A percentile compares a stretch with the other conserved stretches of the same genome.
These are phyloP conservation scores for Iberis pinnata DNA, from an alignment of 345 rosid species.

Conservation along the genomic window DNA sequence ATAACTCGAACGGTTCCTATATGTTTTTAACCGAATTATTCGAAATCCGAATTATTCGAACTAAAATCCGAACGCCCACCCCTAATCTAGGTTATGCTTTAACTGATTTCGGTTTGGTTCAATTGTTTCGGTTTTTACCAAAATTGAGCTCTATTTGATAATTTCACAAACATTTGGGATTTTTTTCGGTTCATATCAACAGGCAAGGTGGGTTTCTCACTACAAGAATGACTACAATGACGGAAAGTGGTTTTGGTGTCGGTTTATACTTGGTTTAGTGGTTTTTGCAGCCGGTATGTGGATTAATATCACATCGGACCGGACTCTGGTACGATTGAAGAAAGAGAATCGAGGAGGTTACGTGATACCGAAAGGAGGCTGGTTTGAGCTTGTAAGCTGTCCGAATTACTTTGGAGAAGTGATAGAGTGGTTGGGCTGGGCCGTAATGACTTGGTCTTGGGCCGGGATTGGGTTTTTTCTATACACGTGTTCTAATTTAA, in stretches of 20 bases:
- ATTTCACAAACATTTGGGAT: too few relatives aligned
- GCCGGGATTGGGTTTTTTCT: constrained; percentile 69
- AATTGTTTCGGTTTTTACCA: neutral
- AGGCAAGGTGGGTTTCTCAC: constrained; percentile 72
- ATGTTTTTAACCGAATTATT: too few relatives aligned
- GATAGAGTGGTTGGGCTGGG: constrained; percentile 86
- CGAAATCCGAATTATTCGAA: too few relatives aligned
- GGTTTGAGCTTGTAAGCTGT: constrained; percentile 77
- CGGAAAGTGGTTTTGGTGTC: constrained; percentile 50
- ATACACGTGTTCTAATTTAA: constrained; percentile 64
- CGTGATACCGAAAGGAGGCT: constrained; percentile 69
- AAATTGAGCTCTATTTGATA: too few relatives aligned
- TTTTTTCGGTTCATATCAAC: too few relatives aligned
- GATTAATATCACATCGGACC: constrained; percentile 64
- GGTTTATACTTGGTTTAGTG: constrained; percentile 40
- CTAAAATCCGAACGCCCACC: too few relatives aligned
- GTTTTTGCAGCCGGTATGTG: constrained; percentile 58
- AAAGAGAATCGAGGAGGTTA: constrained; percentile 60
- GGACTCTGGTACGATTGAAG: constrained; percentile 55
- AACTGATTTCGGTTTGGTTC: constrained; percentile 4
- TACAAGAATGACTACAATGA: constrained; percentile 47
- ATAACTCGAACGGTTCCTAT: too few relatives aligned
- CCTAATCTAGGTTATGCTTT: too few relatives aligned
- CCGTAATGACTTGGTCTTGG: constrained; percentile 82
- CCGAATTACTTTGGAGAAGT: constrained; percentile 87